Conservation (phyloP, 345 rosid genomes). For the Erucastrum elatum region DNA sequence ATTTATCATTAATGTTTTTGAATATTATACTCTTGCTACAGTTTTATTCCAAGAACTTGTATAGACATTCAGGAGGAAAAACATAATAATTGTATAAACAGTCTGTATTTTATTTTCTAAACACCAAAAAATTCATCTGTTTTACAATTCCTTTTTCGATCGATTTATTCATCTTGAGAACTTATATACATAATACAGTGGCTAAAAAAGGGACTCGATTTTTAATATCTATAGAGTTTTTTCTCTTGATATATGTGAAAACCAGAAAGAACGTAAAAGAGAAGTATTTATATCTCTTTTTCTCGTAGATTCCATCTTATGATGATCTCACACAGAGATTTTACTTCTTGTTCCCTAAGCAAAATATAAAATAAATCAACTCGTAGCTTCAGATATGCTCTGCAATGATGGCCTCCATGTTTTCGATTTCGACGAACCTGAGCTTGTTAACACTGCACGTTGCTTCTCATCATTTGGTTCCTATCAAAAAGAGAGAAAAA, state of each 20-base stretch:
- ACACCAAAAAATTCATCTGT: slow-evolving; percentile 19
- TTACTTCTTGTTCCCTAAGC: slow-evolving; percentile 28
- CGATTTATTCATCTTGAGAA: slow-evolving; percentile 9
- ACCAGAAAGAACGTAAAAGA: slow-evolving; percentile 13
- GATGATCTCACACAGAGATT: slow-evolving; percentile 23
- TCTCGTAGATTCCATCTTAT: slow-evolving; percentile 1
- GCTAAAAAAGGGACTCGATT: slow-evolving; percentile 17
- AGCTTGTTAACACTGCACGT: slow-evolving; percentile 46
- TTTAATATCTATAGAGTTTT: slow-evolving; percentile 26
- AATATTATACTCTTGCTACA: slow-evolving; percentile 3
- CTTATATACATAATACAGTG: slow-evolving; percentile 20
- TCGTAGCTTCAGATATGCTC: slow-evolving; percentile 77
- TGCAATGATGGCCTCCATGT: slow-evolving; percentile 86
- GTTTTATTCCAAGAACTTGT: slow-evolving; percentile 17
- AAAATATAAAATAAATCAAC: slow-evolving; percentile 36
- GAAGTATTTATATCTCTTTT: background rate
- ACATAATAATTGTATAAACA: background rate
- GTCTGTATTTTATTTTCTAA: background rate
- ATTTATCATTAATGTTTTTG: background rate
- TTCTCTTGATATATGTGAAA: slow-evolving; percentile 18
- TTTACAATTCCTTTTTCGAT: background rate
- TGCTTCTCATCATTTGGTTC: slow-evolving; percentile 53
- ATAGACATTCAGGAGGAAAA: background rate
- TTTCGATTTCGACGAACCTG: slow-evolving; percentile 54
- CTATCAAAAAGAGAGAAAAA: slow-evolving; percentile 26